A percentile compares a stretch with the other conserved stretches of the same genome.
Evolutionary conservation across 495 filamentous ascomycete genomes (phyloP).

Genomic region (Penicillium lividum): DNA sequence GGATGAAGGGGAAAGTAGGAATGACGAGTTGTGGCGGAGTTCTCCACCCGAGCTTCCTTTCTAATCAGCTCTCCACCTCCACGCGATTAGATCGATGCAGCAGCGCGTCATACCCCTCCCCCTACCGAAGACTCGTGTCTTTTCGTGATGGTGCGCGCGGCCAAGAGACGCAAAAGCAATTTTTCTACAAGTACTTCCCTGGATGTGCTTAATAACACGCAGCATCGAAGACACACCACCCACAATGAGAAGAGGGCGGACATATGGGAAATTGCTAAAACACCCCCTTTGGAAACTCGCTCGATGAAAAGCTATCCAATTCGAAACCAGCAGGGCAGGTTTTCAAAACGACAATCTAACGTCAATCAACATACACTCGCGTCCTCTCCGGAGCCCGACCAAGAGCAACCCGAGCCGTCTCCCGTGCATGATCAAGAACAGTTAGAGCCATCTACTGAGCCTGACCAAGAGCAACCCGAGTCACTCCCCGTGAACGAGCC

Average conservation of each 20-base stretch:
- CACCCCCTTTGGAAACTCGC: not conserved
- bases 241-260: not conserved
- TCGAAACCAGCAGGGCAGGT: not conserved
- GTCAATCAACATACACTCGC: not conserved
- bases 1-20: slow-evolving; percentile 18
- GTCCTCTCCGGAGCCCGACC: not conserved
- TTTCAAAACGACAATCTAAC: not conserved
- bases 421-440: not conserved
- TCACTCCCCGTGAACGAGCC: not conserved
- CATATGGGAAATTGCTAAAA: not conserved
- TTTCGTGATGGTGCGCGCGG: not conserved
- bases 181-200: not conserved
- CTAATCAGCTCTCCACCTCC: slow-evolving; percentile 4
- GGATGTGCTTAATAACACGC: not conserved
- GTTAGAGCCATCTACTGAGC: not conserved
- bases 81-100: not conserved
- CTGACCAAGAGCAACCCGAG: not conserved
- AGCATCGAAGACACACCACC: slow-evolving; percentile 2
- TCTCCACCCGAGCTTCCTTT: slow-evolving; percentile 18
- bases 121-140: not conserved
- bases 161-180: not conserved
- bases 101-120: not conserved
- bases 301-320: not conserved
- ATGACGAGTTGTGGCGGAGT: not conserved
- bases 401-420: not conserved